Base-by-base conservation (phyloP, 257 asterid species). In the Solanum ahanhuiri region DNA sequence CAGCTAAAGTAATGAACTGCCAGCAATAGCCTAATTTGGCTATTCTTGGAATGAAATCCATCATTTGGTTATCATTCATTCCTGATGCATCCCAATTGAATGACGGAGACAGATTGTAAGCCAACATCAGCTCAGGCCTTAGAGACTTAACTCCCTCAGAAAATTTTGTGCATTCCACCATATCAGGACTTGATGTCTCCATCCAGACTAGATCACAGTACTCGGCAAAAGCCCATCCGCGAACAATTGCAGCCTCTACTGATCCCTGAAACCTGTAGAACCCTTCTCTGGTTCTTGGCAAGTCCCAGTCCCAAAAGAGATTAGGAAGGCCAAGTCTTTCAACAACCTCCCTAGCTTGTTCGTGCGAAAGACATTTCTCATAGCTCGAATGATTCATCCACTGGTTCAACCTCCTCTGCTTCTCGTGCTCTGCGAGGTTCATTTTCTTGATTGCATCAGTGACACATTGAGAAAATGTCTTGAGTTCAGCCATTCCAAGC, bases 71-170 rank as follows among this genome's bases (percentile, higher is more conserved):
- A 83, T 95, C 98, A 0, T 79, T 89, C 99, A 97, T 97, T 2
- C 99, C 98, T 1, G 98, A 95, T 0, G 99, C 98, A 51, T 94
- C 98, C 98, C 99, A 97, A 83, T 97, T 95, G 94, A 95, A 97
- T 6, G 99, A 97, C 6, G 98, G 99, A 0, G 98, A 97, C 22
- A 97, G 88, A 77, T 95, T 97, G 93, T 95, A 97, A 81, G 99
- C 99, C 91, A 97, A 81, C 98, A 97, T 97, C 11, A 87, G 92
- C 86, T 95, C 95, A 3, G 97, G 98, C 43, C 87, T 90, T 90
- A 28, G 83, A 0, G 96, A 90, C 86, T 94, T 97, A 25, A 97
- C 94, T 4, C 98, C 98, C 0, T 87, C 89, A 1, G 99, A 95
- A 31, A 97, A 97, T 4, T 92, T 93, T 2, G 98, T 95, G 95